phyloP scores from a whole-genome alignment of 495 filamentous ascomycete genomes.

The Hyaloscypha hepaticicola region DNA sequence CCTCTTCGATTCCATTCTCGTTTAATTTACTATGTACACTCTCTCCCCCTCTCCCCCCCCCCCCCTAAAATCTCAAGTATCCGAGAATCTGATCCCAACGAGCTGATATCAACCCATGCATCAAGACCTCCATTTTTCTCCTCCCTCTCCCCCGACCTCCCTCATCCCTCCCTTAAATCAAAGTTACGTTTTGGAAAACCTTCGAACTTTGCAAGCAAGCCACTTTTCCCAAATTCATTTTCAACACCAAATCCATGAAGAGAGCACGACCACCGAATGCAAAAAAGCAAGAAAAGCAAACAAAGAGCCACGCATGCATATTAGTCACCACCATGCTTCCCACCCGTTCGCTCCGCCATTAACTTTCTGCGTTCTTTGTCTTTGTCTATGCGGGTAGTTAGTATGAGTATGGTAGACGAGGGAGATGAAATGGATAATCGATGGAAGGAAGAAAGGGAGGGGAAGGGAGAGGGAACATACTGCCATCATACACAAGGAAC shows the following conservation, averaged over 20 bases:
- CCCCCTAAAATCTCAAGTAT: too few species aligned
- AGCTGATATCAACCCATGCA: too few species aligned
- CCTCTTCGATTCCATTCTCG: too few species aligned
- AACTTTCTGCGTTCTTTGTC: slow-evolving; percentile 69
- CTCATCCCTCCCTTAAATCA: too few species aligned
- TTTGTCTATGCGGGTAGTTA: slow-evolving; percentile 51
- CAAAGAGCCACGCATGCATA: too few species aligned
- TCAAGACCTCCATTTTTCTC: too few species aligned
- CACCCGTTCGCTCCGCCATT: slow-evolving; percentile 67
- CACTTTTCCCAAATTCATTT: background rate
- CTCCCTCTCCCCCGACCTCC: too few species aligned
- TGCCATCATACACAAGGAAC: slow-evolving; percentile 87
- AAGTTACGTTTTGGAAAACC: too few species aligned
- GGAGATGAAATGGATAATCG: slow-evolving; percentile 17
- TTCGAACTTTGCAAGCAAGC: background rate
- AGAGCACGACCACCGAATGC: background rate
- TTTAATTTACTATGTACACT: too few species aligned
- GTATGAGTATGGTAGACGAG: background rate
- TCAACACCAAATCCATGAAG: background rate
- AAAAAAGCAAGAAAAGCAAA: background rate
- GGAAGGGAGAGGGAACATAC: slow-evolving; percentile 41
- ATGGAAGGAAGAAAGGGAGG: background rate
- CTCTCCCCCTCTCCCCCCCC: too few species aligned
- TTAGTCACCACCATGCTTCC: slow-evolving; percentile 38
- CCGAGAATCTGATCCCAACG: too few species aligned